Conservation (phyloP, 176 grass and related monocot species). For the Eremochloa ophiuroides region DNA sequence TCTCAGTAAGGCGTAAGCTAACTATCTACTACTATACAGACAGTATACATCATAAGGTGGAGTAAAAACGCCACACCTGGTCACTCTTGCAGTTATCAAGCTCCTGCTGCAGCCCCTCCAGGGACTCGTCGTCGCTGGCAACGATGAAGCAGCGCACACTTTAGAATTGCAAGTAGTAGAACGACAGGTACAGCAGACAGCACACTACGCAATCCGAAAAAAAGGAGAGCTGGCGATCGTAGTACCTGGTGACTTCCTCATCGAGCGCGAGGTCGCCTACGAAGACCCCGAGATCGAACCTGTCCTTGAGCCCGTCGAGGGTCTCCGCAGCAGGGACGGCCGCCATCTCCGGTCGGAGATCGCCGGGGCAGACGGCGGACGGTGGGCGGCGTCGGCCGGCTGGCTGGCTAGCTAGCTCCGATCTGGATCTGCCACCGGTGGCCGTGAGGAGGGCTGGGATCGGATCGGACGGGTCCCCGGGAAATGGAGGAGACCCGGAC, state of each 20-base stretch:
- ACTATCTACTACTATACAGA: neutral
- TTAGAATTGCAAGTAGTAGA: neutral
- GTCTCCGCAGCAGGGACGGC: slow-evolving; percentile 13
- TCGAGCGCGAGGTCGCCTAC: slow-evolving; percentile 78
- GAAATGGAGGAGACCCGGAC: slow-evolving; percentile 9
- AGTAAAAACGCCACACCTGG: slow-evolving; percentile 37
- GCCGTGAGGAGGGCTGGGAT: slow-evolving; percentile 1
- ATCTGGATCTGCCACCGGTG: slow-evolving; percentile 44
- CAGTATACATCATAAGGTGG: neutral
- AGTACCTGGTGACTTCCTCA: slow-evolving; percentile 67
- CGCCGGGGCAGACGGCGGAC: neutral
- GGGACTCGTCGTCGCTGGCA: slow-evolving; percentile 71
- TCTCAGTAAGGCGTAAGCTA: neutral
- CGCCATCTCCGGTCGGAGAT: slow-evolving; percentile 36
- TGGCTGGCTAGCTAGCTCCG: slow-evolving; percentile 2
- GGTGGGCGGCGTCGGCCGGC: neutral
- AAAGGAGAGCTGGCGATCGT: neutral
- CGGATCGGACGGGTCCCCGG: slow-evolving; percentile 20
- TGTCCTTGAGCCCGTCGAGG: slow-evolving; percentile 54
- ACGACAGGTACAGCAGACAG: neutral
- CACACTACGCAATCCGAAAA: neutral
- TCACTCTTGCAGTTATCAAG: slow-evolving; percentile 91
- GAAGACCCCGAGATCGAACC: slow-evolving; percentile 82
- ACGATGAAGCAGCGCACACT: slow-evolving; percentile 16
- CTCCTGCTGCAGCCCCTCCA: slow-evolving; percentile 81